Conservation (phyloP, 192 early-diverging fungal genomes). For the Coemansia sp. region DNA sequence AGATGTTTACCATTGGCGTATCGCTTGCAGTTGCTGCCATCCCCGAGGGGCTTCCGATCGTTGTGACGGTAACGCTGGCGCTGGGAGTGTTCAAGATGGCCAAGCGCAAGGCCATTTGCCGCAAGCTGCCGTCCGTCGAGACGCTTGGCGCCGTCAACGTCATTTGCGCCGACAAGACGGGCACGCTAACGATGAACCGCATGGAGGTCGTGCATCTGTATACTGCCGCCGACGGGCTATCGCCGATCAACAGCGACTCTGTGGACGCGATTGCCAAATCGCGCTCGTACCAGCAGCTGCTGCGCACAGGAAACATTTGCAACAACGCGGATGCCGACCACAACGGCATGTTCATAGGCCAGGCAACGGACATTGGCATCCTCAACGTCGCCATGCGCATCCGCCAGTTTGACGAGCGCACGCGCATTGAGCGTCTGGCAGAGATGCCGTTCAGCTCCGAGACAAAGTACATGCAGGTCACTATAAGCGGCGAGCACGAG, state of each 20-base stretch:
- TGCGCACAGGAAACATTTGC: slow-evolving; percentile 78
- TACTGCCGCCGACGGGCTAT: slow-evolving; percentile 57
- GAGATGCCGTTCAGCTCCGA: slow-evolving; percentile 93
- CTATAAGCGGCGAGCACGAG: slow-evolving; percentile 29
- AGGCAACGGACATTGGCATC: slow-evolving; percentile 94
- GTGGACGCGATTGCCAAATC: slow-evolving; percentile 23
- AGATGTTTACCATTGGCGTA: slow-evolving; percentile 96
- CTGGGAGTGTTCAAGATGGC: slow-evolving; percentile 92
- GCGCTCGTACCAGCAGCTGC: slow-evolving; percentile 46
- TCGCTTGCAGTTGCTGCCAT: slow-evolving; percentile 95
- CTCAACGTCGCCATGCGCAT: slow-evolving; percentile 67
- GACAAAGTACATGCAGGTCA: slow-evolving; percentile 91
- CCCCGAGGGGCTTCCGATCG: slow-evolving; percentile 96
- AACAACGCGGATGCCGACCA: slow-evolving; percentile 86
- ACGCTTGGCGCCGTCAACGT: slow-evolving; percentile 93
- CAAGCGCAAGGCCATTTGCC: slow-evolving; percentile 87
- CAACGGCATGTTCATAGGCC: slow-evolving; percentile 76
- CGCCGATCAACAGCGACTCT: slow-evolving; percentile 38
- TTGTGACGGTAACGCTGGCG: slow-evolving; percentile 95
- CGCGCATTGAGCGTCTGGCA: slow-evolving; percentile 61
- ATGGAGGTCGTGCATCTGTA: slow-evolving; percentile 91
- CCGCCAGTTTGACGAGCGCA: slow-evolving; percentile 73
- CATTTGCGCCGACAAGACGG: slow-evolving; percentile 96
- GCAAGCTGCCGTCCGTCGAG: slow-evolving; percentile 94
- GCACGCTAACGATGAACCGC: slow-evolving; percentile 93